Conservation (phyloP, 495 filamentous ascomycete genomes). For the Penicillium silybi region DNA sequence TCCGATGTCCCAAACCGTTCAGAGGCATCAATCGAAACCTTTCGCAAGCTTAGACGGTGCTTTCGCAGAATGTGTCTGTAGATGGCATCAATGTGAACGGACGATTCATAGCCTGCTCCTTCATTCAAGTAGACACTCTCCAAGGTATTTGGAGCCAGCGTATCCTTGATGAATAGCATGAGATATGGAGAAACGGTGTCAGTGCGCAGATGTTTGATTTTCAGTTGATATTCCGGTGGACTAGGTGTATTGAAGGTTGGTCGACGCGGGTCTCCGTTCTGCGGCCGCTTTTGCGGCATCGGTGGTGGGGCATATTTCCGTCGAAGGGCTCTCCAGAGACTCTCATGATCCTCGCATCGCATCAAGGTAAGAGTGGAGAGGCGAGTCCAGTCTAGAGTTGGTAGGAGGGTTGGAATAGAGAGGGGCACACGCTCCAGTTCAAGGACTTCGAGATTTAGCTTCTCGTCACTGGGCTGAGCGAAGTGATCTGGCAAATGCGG, state of each 20-base stretch:
- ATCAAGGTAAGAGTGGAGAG: conserved; percentile 80
- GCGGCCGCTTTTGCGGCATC: conserved; percentile 17
- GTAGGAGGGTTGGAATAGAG: conserved; percentile 62
- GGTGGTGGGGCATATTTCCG: conserved; percentile 60
- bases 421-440: conserved; percentile 81
- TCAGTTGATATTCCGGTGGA: conserved; percentile 59
- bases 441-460: conserved; percentile 65
- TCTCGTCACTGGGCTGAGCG: conserved; percentile 8
- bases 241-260: conserved; percentile 4
- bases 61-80: conserved; percentile 69
- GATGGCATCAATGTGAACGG: conserved; percentile 68
- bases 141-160: conserved; percentile 78
- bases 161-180: conserved; percentile 80
- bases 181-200: conserved; percentile 73
- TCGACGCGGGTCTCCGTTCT: conserved; percentile 13
- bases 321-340: conserved; percentile 76
- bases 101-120: conserved; percentile 49
- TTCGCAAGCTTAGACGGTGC: conserved; percentile 70
- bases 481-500: background rate
- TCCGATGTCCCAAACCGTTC: conserved; percentile 30
- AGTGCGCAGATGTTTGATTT: conserved; percentile 77
- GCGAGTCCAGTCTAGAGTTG: conserved; percentile 74
- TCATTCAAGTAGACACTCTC: conserved; percentile 86
- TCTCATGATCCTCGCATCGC: conserved; percentile 71
- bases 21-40: conserved; percentile 73